Conservation (phyloP, 805 yeast genomes). For the Kuraishia cidri region DNA sequence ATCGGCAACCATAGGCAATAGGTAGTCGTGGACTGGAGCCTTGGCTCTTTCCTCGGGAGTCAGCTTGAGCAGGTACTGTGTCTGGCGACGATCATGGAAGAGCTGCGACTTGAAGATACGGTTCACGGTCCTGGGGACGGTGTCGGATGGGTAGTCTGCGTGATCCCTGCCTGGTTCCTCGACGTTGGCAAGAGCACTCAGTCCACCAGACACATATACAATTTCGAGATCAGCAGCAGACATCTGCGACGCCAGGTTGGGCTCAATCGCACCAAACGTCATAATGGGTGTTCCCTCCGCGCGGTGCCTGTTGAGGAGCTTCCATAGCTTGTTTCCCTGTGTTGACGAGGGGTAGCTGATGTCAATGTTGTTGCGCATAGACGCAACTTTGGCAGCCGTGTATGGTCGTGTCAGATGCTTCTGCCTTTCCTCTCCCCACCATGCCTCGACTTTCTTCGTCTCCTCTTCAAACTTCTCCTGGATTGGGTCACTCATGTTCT, state of each 20-base stretch:
- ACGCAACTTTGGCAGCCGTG: not conserved
- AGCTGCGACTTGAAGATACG: not conserved
- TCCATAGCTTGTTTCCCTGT: not conserved
- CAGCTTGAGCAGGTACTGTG: conserved; percentile 7
- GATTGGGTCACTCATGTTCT: too few species aligned
- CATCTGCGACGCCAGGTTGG: not conserved
- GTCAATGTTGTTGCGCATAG: not conserved
- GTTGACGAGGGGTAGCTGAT: not conserved
- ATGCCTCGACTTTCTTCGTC: not conserved
- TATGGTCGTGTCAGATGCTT: not conserved
- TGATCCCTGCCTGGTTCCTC: not conserved
- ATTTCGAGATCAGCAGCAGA: not conserved
- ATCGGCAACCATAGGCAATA: conserved; percentile 58
- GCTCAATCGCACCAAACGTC: not conserved
- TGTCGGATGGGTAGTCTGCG: not conserved
- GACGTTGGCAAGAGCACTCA: not conserved
- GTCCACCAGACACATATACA: not conserved
- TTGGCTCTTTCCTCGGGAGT: conserved; percentile 7
- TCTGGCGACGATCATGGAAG: conserved; percentile 5
- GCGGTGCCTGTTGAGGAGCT: not conserved
- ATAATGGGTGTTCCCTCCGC: not conserved
- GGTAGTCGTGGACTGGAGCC: conserved; percentile 31
- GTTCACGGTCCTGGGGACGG: not conserved
- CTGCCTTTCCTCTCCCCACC: not conserved
- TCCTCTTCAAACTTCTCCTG: not conserved